Evolutionary conservation across 768 basidiomycete species (phyloP), one percentile per base, ranked within the genome.

Genomic region (Stropharia rugosoannulata): DNA sequence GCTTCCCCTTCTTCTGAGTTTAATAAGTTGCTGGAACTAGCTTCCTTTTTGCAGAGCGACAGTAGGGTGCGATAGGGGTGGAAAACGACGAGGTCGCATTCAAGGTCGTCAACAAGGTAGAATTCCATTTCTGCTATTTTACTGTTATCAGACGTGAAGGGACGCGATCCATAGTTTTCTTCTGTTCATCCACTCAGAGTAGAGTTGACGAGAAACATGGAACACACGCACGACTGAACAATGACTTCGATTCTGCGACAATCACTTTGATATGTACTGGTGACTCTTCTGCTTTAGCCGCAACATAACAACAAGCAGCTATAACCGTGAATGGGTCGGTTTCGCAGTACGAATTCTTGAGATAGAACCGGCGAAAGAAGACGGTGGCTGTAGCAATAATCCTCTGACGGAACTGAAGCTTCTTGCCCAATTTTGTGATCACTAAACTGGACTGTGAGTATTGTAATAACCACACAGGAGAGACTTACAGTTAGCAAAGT

Each of bases 121-220:
- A 98, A 98, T 68, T 98, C 96, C 95, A 98, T 98, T 70, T 99
- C 97, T 3, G 95, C 97, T 12, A 99, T 77, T 66, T 93, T 95
- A 10, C 89, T 83, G 64, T 95, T 90, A 66, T 97, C 95, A 0
- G 89, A 81, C 0, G 90, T 85, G 66, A 97, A 96, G n/a, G 80
- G 72, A 66, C 90, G 88, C 66, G 89, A 76, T 4, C 80, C 83
- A 64, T 91, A 90, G 16, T 84, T 85, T 51, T 86, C 83, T 51
- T 80, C 82, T 85, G 49, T 10, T 8, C 32, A 54, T 8, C 15
- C 13, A 32, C 5, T 18, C 32, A 22, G n/a, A 45, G 53, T 43
- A n/a, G 38, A 49, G 35, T 19, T 27, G 1, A 43, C 25, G 5
- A 51, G 25, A 55, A 18, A 41, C 18, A 39, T 22, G 1, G 11